Evolutionary conservation across 106 monocot genomes (phyloP).

Genomic region (Amphibolis antarctica): DNA sequence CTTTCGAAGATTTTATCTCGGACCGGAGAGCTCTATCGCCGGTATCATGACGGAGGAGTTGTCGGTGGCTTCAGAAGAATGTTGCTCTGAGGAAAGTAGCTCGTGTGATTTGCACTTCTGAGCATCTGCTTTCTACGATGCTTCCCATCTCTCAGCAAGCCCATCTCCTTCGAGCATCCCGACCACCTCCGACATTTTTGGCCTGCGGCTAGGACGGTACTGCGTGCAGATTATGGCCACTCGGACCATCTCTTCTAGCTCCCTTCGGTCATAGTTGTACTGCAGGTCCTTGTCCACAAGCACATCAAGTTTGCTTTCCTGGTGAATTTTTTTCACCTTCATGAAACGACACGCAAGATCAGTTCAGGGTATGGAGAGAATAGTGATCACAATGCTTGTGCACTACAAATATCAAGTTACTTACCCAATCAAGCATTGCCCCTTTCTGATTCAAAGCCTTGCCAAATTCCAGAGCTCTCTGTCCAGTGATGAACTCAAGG

Average conservation of each 20-base stretch:
- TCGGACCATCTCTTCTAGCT: slow-evolving; percentile 51
- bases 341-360: neutral
- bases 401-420: neutral
- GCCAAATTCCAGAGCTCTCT: slow-evolving; percentile 29
- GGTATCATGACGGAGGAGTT: slow-evolving; percentile 61
- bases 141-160: slow-evolving; percentile 60
- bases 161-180: slow-evolving; percentile 73
- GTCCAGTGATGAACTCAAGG: slow-evolving; percentile 36
- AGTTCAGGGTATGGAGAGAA: neutral
- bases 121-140: slow-evolving; percentile 34
- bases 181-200: slow-evolving; percentile 64
- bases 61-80: slow-evolving; percentile 74
- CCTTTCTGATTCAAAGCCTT: slow-evolving; percentile 40
- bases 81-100: slow-evolving; percentile 30
- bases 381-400: neutral
- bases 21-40: slow-evolving; percentile 93
- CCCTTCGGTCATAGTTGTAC: slow-evolving; percentile 34
- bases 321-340: slow-evolving; percentile 51
- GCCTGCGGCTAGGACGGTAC: slow-evolving; percentile 37
- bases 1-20: slow-evolving; percentile 27
- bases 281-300: slow-evolving; percentile 46
- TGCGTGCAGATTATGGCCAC: slow-evolving; percentile 59
- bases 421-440: slow-evolving; percentile 25
- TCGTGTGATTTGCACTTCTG: slow-evolving; percentile 27
- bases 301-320: slow-evolving; percentile 38